These are phyloP conservation scores for Candida methanosorbosa DNA, from an alignment of 805 yeast genomes.

Conservation along the genomic window DNA sequence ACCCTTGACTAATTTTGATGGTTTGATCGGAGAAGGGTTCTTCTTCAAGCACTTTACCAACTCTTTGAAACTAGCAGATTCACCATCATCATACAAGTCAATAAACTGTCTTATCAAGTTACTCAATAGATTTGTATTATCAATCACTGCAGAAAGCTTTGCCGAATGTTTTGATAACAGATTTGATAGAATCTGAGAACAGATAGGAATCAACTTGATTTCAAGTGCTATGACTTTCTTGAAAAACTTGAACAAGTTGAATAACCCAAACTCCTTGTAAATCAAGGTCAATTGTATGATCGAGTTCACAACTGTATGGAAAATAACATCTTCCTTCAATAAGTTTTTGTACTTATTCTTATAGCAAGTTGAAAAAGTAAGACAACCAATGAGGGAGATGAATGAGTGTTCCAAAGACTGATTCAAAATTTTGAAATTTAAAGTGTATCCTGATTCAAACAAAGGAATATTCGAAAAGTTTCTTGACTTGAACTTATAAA, in stretches of 20 bases:
- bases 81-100: conserved; percentile 25
- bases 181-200: conserved; percentile 14
- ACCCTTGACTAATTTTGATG: conserved; percentile 23
- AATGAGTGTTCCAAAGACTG: conserved; percentile 15
- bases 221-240: conserved; percentile 24
- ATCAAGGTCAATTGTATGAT: conserved; percentile 12
- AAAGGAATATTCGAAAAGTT: conserved; percentile 17
- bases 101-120: conserved; percentile 23
- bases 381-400: conserved; percentile 12
- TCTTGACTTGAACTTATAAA: conserved; percentile 13
- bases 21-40: conserved; percentile 25
- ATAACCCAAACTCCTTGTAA: conserved; percentile 29
- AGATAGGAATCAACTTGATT: conserved; percentile 19
- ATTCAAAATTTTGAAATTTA: conserved; percentile 18
- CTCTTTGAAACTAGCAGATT: conserved; percentile 16
- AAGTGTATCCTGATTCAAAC: conserved; percentile 16
- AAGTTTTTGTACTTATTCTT: background rate
- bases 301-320: conserved; percentile 5
- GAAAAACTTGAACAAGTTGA: conserved; percentile 29
- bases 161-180: conserved; percentile 9
- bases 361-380: conserved; percentile 3
- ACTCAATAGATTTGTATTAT: conserved; percentile 17
- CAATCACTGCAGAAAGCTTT: conserved; percentile 10
- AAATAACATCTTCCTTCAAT: conserved; percentile 10
- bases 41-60: conserved; percentile 18